A percentile compares a stretch with the other conserved stretches of the same genome.
Conservation (phyloP, 2,329 filamentous ascomycete species). For the Paecilomyces formosus region DNA sequence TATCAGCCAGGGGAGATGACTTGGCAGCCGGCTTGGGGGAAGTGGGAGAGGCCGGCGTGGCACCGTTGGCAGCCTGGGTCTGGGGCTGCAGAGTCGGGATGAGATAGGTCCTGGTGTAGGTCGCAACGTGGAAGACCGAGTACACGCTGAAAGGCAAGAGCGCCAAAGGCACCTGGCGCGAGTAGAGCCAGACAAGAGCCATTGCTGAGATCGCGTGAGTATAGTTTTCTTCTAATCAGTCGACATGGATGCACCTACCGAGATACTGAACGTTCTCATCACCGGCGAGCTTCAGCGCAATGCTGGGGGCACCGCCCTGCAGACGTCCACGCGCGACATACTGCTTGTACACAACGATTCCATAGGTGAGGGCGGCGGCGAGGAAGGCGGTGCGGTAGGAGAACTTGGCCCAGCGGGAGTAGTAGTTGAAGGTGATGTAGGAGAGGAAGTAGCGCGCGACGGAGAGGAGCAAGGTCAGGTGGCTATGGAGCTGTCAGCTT, state of each 20-base stretch:
- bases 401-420: constrained; percentile 66
- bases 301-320: constrained; percentile 56
- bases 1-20: constrained; percentile 63
- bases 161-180: constrained; percentile 80
- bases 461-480: constrained; percentile 75
- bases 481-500: constrained; percentile 47
- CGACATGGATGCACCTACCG: constrained; percentile 49
- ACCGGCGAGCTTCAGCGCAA: constrained; percentile 59
- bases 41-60: constrained; percentile 48
- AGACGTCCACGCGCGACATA: constrained; percentile 77
- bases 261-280: constrained; percentile 99
- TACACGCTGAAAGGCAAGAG: constrained; percentile 93
- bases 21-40: constrained; percentile 42
- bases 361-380: constrained; percentile 84
- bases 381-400: constrained; percentile 88
- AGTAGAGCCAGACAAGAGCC: constrained; percentile 91
- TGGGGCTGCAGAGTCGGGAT: constrained; percentile 77
- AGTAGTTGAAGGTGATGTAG: constrained; percentile 83
- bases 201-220: constrained; percentile 53
- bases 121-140: constrained; percentile 96
- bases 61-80: constrained; percentile 39
- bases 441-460: constrained; percentile 78
- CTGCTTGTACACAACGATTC: constrained; percentile 98
- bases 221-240: neutral
- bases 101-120: constrained; percentile 88